Evolutionary conservation across 176 grass and related monocot genomes (phyloP).

Genomic region (Melocanna baccifera): DNA sequence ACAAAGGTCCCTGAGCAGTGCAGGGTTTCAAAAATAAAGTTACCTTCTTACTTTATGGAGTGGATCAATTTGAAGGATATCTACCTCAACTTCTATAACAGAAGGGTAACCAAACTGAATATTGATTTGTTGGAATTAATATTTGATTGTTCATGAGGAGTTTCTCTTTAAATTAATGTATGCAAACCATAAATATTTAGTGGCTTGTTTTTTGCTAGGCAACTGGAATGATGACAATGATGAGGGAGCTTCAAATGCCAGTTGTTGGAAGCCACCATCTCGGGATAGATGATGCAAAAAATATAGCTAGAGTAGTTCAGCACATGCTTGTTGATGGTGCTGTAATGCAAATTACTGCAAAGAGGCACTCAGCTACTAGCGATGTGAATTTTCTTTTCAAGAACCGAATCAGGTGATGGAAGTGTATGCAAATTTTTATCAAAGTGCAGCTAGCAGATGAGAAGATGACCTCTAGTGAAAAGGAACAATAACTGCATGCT

Average conservation of each 20-base stretch:
- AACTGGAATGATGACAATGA: constrained; percentile 91
- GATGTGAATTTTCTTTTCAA: constrained; percentile 75
- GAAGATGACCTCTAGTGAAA: background rate
- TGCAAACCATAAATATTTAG: background rate
- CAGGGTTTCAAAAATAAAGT: constrained; percentile 70
- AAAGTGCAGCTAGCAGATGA: background rate
- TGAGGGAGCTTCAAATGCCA: constrained; percentile 74
- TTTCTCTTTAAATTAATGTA: constrained; percentile 9
- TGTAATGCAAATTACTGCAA: constrained; percentile 70
- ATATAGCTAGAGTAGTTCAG: constrained; percentile 80
- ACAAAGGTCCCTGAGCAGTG: constrained; percentile 92
- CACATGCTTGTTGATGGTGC: constrained; percentile 70
- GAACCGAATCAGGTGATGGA: constrained; percentile 49
- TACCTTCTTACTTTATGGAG: constrained; percentile 81
- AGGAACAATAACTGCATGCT: background rate
- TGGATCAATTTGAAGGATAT: constrained; percentile 94
- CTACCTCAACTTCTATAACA: constrained; percentile 85
- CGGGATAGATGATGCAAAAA: constrained; percentile 87
- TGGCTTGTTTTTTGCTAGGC: constrained; percentile 46
- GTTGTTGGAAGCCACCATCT: constrained; percentile 76
- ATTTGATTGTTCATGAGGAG: background rate
- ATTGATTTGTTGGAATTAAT: background rate
- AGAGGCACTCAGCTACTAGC: constrained; percentile 35
- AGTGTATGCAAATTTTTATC: background rate
- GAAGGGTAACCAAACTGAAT: constrained; percentile 49